These are phyloP conservation scores for Metarhizium robertsii DNA, from an alignment of 2,329 filamentous ascomycete genomes.

Conservation along the genomic window DNA sequence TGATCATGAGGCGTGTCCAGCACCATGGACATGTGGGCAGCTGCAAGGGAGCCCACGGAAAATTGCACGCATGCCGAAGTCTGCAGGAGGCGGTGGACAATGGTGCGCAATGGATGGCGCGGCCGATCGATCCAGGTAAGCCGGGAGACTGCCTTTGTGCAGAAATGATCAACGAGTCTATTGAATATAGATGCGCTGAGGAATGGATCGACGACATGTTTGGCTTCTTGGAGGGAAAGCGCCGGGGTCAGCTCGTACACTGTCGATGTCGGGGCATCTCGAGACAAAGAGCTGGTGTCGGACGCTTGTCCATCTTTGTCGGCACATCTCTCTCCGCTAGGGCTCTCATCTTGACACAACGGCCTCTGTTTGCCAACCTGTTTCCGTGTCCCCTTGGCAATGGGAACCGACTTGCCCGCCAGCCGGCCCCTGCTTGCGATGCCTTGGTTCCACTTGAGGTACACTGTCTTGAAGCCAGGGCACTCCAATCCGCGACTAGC, in stretches of 20 bases:
- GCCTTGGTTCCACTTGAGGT: slow-evolving; percentile 13
- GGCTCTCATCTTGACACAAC: too few relatives aligned
- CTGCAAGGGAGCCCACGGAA: slow-evolving; percentile 6
- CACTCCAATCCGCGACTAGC: slow-evolving; percentile 9
- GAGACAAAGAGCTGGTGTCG: too few relatives aligned
- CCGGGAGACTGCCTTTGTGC: slow-evolving; percentile 9
- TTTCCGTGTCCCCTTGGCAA: neutral
- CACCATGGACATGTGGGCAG: slow-evolving; percentile 6
- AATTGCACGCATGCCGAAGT: slow-evolving; percentile 11
- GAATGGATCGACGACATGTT: neutral
- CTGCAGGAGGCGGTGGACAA: slow-evolving; percentile 6
- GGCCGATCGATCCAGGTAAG: slow-evolving; percentile 14
- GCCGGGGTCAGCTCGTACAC: neutral
- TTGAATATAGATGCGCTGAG: slow-evolving; percentile 6
- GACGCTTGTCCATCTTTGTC: too few relatives aligned
- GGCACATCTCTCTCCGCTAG: too few relatives aligned
- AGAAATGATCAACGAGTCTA: slow-evolving; percentile 11
- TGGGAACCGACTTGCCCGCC: slow-evolving; percentile 9
- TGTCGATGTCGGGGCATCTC: too few relatives aligned
- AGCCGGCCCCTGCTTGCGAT: slow-evolving; percentile 12
- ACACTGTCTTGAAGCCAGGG: slow-evolving; percentile 10
- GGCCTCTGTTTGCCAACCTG: neutral
- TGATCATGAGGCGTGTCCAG: neutral
- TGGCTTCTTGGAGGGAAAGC: neutral
- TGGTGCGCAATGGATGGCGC: slow-evolving; percentile 10